A percentile compares a stretch with the other conserved stretches of the same genome.
Conservation (phyloP, 2,329 filamentous ascomycete genomes). For the Didymella glomerata region DNA sequence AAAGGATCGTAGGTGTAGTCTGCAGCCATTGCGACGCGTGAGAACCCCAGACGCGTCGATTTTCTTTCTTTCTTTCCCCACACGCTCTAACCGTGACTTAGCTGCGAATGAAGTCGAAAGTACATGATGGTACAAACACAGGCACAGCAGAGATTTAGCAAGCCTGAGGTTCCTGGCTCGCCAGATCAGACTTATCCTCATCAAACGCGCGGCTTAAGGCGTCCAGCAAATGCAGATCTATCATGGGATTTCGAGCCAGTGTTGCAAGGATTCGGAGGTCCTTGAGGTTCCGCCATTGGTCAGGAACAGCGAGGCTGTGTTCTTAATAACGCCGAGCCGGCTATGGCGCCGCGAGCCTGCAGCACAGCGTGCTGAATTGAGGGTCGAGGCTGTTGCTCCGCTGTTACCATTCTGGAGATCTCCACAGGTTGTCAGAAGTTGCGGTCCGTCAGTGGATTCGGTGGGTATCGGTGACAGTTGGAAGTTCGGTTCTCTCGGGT, state of each 20-base stretch:
- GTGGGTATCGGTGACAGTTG: background rate
- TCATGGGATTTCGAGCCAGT: background rate
- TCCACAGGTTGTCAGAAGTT: background rate
- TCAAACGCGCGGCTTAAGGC: constrained; percentile 7
- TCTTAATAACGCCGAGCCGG: background rate
- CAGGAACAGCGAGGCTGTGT: constrained; percentile 4
- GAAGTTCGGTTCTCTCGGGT: background rate
- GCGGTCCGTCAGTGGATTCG: background rate
- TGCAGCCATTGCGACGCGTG: constrained; percentile 11
- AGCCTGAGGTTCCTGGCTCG: background rate
- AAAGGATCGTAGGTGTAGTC: constrained; percentile 29
- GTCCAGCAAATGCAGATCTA: constrained; percentile 12
- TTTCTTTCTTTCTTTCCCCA: background rate
- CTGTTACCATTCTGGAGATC: background rate
- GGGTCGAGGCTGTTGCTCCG: background rate
- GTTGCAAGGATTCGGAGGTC: background rate
- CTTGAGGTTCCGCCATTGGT: background rate
- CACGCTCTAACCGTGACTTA: background rate
- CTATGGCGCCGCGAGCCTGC: constrained; percentile 1
- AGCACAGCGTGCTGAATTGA: background rate
- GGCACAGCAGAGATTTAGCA: background rate
- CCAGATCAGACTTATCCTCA: background rate
- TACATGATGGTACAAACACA: background rate
- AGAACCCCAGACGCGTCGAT: background rate
- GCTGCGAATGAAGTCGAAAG: background rate